Evolutionary conservation across 129 eudicot species (phyloP).

Genomic region (Smallanthus sonchifolius): DNA sequence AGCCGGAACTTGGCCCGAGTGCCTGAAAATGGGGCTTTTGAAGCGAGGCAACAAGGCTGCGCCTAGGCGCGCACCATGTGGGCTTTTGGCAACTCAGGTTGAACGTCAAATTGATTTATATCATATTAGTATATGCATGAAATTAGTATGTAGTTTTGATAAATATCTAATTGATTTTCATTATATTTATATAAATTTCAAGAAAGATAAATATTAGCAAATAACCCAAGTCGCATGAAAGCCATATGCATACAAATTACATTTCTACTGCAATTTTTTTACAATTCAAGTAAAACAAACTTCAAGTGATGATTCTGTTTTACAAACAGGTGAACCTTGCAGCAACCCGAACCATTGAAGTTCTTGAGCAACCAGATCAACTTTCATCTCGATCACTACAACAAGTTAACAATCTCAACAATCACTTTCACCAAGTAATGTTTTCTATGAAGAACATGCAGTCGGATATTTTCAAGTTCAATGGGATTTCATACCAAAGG

Average conservation of each 20-base stretch:
- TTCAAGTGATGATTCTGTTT: neutral
- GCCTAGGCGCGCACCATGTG: too few species aligned
- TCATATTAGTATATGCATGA: neutral
- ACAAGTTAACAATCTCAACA: conserved; percentile 28
- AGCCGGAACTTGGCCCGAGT: too few species aligned
- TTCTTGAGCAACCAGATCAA: conserved; percentile 41
- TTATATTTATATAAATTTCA: neutral
- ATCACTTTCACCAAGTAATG: conserved; percentile 38
- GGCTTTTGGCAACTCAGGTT: too few species aligned
- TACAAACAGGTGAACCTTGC: conserved; percentile 42
- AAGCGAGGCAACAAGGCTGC: too few species aligned
- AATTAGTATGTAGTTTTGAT: neutral
- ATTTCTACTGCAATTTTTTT: neutral
- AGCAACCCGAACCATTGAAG: conserved; percentile 40
- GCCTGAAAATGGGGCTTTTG: too few species aligned
- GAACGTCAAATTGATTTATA: neutral
- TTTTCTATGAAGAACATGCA: conserved; percentile 34
- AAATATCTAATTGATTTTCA: neutral
- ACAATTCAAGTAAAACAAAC: neutral
- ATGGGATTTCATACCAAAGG: conserved; percentile 16
- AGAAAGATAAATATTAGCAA: neutral
- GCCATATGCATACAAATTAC: neutral
- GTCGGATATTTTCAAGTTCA: conserved; percentile 19
- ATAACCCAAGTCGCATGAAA: neutral
- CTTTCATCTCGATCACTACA: conserved; percentile 48